These are phyloP conservation scores for Rhytidiadelphus loreus DNA, from an alignment of 225 moss, liverwort and hornwort genomes.

Conservation along the genomic window DNA sequence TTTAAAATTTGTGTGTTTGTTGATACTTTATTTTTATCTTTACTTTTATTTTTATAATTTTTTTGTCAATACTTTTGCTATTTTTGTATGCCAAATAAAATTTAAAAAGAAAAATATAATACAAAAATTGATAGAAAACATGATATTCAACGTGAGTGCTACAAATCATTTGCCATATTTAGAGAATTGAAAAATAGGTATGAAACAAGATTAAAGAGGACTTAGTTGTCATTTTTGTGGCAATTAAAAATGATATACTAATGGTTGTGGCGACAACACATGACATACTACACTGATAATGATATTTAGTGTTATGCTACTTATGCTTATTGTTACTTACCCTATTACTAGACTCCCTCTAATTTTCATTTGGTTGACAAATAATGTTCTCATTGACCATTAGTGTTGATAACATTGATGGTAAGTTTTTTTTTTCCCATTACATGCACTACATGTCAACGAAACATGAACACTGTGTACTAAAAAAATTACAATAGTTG, in stretches of 20 bases:
- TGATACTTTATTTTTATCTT: too few relatives aligned
- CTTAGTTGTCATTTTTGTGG: not conserved
- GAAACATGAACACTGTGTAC: too few relatives aligned
- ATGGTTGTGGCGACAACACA: accelerated
- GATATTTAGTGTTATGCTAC: not conserved
- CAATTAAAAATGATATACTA: not conserved
- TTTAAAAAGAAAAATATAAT: too few relatives aligned
- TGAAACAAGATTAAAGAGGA: too few relatives aligned
- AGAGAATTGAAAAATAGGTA: too few relatives aligned
- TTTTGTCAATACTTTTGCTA: too few relatives aligned
- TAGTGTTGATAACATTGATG: not conserved
- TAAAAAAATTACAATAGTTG: not conserved
- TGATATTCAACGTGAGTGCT: too few relatives aligned
- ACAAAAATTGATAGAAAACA: too few relatives aligned
- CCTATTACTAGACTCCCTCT: not conserved
- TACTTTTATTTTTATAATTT: too few relatives aligned
- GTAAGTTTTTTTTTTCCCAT: not conserved
- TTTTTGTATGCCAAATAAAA: too few relatives aligned
- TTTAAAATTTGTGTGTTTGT: too few relatives aligned
- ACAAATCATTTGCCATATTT: too few relatives aligned
- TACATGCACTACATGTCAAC: not conserved
- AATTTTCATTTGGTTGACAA: not conserved
- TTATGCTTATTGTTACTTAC: not conserved
- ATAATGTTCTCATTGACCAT: not conserved
- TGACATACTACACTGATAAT: not conserved